These are phyloP conservation scores for Didymella pomorum DNA, from an alignment of 2,329 filamentous ascomycete genomes.

Conservation along the genomic window DNA sequence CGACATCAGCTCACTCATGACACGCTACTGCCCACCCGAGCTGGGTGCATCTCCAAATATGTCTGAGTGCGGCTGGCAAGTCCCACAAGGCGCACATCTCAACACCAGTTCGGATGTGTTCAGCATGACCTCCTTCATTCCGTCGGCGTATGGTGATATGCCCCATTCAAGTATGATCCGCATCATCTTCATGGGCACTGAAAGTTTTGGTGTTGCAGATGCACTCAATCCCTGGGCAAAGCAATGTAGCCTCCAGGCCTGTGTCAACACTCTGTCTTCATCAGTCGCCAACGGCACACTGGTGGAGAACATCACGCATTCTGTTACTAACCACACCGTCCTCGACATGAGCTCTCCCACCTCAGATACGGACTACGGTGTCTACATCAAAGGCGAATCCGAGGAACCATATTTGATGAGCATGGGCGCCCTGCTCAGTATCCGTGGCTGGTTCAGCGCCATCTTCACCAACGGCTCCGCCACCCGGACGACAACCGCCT, in stretches of 20 bases:
- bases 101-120: background rate
- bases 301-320: background rate
- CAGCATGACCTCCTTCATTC: background rate
- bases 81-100: background rate
- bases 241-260: background rate
- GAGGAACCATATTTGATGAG: background rate
- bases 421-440: background rate
- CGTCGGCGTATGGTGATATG: background rate
- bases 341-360: background rate
- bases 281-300: background rate
- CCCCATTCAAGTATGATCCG: background rate
- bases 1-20: background rate
- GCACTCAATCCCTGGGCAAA: background rate
- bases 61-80: background rate
- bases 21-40: background rate
- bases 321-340: background rate
- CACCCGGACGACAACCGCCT: background rate
- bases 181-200: background rate
- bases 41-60: background rate
- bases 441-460: background rate
- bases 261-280: background rate
- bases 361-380: background rate
- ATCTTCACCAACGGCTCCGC: background rate
- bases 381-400: background rate
- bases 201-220: background rate